phyloP scores from a whole-genome alignment of 2,329 filamentous ascomycete species.

The Xylariomycetidae sp. region DNA sequence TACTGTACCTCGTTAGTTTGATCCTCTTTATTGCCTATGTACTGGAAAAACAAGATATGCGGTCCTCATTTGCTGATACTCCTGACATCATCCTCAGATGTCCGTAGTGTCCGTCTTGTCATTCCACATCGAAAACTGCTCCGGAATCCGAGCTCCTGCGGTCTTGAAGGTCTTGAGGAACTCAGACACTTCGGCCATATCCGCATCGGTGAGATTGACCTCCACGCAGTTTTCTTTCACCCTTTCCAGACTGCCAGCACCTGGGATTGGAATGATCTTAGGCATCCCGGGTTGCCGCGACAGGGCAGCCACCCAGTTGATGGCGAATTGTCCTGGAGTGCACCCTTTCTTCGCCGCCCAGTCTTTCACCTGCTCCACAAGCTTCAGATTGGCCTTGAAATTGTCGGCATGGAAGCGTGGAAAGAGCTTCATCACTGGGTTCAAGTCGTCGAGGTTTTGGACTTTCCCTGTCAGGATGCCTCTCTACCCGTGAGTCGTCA shows the following conservation, averaged over 20 bases:
- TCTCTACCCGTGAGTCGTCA: constrained; percentile 1
- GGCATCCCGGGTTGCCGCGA: constrained; percentile 31
- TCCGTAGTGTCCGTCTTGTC: constrained; percentile 3
- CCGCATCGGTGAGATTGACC: constrained; percentile 27
- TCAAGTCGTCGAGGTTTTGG: constrained; percentile 8
- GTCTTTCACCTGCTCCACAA: constrained; percentile 12
- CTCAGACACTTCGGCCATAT: constrained; percentile 30
- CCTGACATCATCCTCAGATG: constrained; percentile 1
- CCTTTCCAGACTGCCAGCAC: constrained; percentile 36
- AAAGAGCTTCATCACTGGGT: neutral
- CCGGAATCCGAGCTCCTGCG: constrained; percentile 15
- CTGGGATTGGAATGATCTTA: constrained; percentile 44
- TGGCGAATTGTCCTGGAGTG: constrained; percentile 16
- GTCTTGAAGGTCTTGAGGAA: constrained; percentile 28
- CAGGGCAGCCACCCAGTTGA: constrained; percentile 15
- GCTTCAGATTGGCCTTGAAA: constrained; percentile 9
- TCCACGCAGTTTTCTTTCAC: constrained; percentile 39
- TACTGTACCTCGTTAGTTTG: too few relatives aligned
- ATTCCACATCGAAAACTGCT: neutral
- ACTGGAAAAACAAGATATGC: too few relatives aligned
- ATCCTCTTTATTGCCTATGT: too few relatives aligned
- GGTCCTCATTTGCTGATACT: too few relatives aligned
- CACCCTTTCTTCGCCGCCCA: constrained; percentile 14
- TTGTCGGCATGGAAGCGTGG: constrained; percentile 12
- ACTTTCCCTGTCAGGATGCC: constrained; percentile 12